phyloP scores from a whole-genome alignment of 176 grass and related monocot genomes.

The Musa schizocarpa region DNA sequence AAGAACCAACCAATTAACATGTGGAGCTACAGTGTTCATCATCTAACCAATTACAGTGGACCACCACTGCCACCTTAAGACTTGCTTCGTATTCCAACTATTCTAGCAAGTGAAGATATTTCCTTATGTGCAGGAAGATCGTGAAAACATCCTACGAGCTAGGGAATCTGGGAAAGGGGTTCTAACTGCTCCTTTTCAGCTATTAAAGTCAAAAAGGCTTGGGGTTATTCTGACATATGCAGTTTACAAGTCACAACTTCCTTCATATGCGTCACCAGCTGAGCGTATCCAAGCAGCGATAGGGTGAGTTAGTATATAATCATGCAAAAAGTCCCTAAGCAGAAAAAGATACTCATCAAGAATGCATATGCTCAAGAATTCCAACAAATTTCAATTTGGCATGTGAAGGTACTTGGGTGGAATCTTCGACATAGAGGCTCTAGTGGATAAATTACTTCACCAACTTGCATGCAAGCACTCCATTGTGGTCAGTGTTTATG shows the following conservation, averaged over 20 bases:
- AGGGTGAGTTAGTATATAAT: conserved; percentile 42
- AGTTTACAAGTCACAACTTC: conserved; percentile 77
- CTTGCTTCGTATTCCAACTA: not conserved
- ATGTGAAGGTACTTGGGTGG: conserved; percentile 75
- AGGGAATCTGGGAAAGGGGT: conserved; percentile 88
- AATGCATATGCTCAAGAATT: not conserved
- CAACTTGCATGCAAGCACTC: conserved; percentile 83
- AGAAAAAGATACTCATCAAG: not conserved
- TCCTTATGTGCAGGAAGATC: conserved; percentile 55
- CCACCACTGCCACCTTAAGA: no score
- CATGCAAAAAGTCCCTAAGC: not conserved
- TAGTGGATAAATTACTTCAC: conserved; percentile 87
- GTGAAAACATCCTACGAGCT: conserved; percentile 74
- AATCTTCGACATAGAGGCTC: conserved; percentile 93
- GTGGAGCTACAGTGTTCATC: not conserved
- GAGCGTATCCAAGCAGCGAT: conserved; percentile 73
- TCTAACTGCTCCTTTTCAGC: conserved; percentile 72
- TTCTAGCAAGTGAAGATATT: not conserved
- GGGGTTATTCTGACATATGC: conserved; percentile 88
- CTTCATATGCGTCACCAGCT: conserved; percentile 42
- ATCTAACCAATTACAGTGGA: not conserved
- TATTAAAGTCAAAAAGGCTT: conserved; percentile 80
- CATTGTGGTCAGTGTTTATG: conserved; percentile 92
- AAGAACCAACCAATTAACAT: not conserved
- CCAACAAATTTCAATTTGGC: not conserved